Evolutionary conservation across 2,329 filamentous ascomycete genomes (phyloP).

Genomic region (Zasmidium cellare): DNA sequence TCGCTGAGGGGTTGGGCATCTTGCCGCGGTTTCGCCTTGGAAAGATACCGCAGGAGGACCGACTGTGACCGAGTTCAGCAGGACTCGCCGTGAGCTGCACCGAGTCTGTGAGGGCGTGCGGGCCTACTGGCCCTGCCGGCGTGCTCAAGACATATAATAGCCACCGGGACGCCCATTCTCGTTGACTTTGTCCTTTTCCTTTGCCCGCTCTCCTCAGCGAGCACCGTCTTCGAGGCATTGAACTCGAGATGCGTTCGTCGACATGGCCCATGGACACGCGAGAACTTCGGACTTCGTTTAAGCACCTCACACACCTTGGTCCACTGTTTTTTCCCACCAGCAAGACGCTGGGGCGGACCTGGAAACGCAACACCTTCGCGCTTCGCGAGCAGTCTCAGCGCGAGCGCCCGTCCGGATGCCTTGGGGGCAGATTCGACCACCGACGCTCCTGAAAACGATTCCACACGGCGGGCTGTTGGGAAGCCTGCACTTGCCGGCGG

Average conservation of each 20-base stretch:
- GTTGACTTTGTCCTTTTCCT: not conserved
- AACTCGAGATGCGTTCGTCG: not conserved
- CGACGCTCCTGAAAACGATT: not conserved
- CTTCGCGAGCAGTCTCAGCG: conserved; percentile 8
- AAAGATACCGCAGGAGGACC: not conserved
- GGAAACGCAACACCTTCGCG: not conserved
- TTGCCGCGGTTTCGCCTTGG: not conserved
- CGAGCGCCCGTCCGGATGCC: not conserved
- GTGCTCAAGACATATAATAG: conserved; percentile 6
- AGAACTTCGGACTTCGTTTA: conserved; percentile 8
- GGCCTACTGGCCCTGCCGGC: conserved; percentile 6
- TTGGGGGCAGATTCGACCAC: not conserved
- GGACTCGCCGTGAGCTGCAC: not conserved
- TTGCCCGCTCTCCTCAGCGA: not conserved
- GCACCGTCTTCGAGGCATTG: not conserved
- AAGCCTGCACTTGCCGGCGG: conserved; percentile 13
- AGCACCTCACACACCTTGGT: conserved; percentile 6
- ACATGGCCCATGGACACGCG: conserved; percentile 1
- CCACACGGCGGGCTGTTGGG: not conserved
- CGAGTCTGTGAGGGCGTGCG: not conserved
- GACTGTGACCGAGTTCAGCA: not conserved
- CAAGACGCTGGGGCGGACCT: not conserved
- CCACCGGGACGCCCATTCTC: not conserved
- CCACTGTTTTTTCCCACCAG: conserved; percentile 14
- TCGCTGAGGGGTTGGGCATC: not conserved